Conservation (phyloP, 495 filamentous ascomycete genomes). For the Rostrohypoxylon terebratum region DNA sequence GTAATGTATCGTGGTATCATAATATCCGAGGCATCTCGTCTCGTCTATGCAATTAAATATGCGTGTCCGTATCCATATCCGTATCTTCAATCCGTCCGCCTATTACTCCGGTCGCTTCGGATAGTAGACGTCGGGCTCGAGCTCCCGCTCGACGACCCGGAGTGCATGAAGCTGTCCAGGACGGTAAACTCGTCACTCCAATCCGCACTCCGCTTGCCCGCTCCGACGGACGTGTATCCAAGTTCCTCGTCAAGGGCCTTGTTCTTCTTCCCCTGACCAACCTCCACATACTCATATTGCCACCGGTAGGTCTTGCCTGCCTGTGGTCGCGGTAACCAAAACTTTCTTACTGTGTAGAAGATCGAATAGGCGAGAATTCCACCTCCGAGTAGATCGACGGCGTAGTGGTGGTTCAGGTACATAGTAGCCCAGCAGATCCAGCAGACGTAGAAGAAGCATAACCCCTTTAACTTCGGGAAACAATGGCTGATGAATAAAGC, state of each 20-base stretch:
- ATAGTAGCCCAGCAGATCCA: constrained; percentile 99
- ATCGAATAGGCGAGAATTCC: constrained; percentile 80
- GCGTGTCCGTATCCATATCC: background rate
- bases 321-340: constrained; percentile 85
- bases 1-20: constrained; percentile 45
- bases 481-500: constrained; percentile 92
- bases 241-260: constrained; percentile 55
- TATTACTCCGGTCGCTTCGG: constrained; percentile 37
- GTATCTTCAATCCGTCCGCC: constrained; percentile 22
- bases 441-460: constrained; percentile 82
- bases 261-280: constrained; percentile 63
- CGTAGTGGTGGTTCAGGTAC: constrained; percentile 97
- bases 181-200: constrained; percentile 36
- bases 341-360: constrained; percentile 82
- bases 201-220: constrained; percentile 29
- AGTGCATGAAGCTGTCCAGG: constrained; percentile 41
- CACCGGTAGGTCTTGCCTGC: constrained; percentile 86
- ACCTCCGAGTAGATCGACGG: constrained; percentile 89
- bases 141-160: constrained; percentile 36
- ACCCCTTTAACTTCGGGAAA: constrained; percentile 80
- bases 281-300: constrained; percentile 95
- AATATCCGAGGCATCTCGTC: constrained; percentile 20
- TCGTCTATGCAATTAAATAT: constrained; percentile 31
- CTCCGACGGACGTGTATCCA: constrained; percentile 41
- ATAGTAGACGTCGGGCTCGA: constrained; percentile 29